Percentiles rank a stretch among this genome's conserved stretches.
Conservation (phyloP, 2,329 filamentous ascomycete species). For the Nigrograna mackinnonii region DNA sequence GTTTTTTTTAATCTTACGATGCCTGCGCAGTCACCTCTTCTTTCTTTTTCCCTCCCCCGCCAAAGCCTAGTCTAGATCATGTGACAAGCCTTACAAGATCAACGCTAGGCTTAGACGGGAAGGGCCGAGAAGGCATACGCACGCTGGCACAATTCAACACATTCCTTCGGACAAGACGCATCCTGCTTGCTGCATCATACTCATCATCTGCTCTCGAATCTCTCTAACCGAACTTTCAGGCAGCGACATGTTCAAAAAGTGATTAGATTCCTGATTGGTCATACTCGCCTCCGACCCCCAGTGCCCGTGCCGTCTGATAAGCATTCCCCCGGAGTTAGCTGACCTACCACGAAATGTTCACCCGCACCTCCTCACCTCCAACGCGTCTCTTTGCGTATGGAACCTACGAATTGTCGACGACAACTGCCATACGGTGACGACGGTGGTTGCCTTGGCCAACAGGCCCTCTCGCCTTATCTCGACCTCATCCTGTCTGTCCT, state of each 20-base stretch:
- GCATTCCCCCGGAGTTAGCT: background rate
- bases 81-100: background rate
- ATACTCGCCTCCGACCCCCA: background rate
- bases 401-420: slow-evolving; percentile 3
- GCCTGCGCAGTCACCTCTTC: no score
- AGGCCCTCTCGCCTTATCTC: slow-evolving; percentile 12
- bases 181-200: no score
- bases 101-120: background rate
- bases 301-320: background rate
- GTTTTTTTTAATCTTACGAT: no score
- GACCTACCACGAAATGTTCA: background rate
- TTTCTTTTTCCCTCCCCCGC: no score
- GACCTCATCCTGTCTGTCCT: slow-evolving; percentile 8
- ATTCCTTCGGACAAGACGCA: no score
- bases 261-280: background rate
- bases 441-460: slow-evolving; percentile 7
- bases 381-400: background rate
- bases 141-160: no score
- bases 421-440: background rate
- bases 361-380: background rate
- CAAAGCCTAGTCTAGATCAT: no score
- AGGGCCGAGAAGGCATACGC: no score
- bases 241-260: no score
- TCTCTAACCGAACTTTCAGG: no score
- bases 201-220: no score